These are phyloP conservation scores for Hansenula sp. DNA, from an alignment of 1,139 yeast genomes.

Conservation along the genomic window DNA sequence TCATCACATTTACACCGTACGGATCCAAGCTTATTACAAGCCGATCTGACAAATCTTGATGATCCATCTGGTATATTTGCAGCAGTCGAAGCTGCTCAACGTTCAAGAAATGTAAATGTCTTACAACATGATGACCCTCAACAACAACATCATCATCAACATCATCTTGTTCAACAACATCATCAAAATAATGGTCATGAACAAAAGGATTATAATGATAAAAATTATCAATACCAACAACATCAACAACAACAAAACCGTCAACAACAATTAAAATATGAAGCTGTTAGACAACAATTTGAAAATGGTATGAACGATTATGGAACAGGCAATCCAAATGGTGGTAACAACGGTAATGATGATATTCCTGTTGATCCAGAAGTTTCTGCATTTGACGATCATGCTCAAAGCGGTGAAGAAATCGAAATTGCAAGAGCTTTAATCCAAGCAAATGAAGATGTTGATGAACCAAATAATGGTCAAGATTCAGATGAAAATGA, in stretches of 20 bases:
- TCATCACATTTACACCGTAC: slow-evolving; percentile 9
- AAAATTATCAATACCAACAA: background rate
- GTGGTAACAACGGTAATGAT: slow-evolving; percentile 6
- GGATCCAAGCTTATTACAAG: slow-evolving; percentile 26
- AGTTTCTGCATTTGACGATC: slow-evolving; percentile 48
- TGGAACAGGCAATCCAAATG: background rate
- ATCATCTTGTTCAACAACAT: slow-evolving; percentile 2
- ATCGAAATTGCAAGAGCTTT: slow-evolving; percentile 65
- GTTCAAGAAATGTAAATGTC: slow-evolving; percentile 6
- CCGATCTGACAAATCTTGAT: slow-evolving; percentile 30
- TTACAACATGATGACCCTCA: background rate
- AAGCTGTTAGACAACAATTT: background rate
- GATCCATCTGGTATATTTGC: slow-evolving; percentile 53
- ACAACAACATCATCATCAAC: background rate
- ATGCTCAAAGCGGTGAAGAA: slow-evolving; percentile 45
- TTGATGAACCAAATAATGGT: slow-evolving; percentile 13
- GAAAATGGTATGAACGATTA: background rate
- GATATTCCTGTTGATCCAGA: slow-evolving; percentile 57
- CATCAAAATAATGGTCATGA: background rate
- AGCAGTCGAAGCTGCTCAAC: slow-evolving; percentile 63
- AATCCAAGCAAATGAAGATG: slow-evolving; percentile 53
- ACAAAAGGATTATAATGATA: slow-evolving; percentile 4
- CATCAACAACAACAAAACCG: slow-evolving; percentile 1
- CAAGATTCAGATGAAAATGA: slow-evolving; percentile 8
- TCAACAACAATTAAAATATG: background rate